These are phyloP conservation scores for Schwanniomyces polymorphus DNA, from an alignment of 805 yeast species.

Conservation along the genomic window DNA sequence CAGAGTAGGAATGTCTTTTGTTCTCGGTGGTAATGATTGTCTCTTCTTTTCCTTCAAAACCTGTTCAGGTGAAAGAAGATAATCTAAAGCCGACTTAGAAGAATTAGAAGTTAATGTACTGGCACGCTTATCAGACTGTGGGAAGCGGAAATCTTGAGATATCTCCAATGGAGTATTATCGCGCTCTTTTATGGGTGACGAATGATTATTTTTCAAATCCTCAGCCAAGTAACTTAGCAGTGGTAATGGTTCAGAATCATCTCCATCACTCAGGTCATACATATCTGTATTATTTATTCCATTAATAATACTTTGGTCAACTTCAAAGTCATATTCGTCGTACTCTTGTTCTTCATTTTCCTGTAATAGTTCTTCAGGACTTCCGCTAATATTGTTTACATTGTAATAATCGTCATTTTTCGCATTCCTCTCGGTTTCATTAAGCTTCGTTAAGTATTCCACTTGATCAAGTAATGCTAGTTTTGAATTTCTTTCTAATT, in stretches of 20 bases:
- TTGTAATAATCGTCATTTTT: neutral
- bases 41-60: conserved; percentile 23
- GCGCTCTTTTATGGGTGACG: conserved; percentile 25
- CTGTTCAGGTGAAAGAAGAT: conserved; percentile 38
- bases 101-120: conserved; percentile 3
- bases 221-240: conserved; percentile 22
- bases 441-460: conserved; percentile 46
- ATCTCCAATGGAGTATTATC: conserved; percentile 19
- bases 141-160: conserved; percentile 26
- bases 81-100: neutral
- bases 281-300: conserved; percentile 9
- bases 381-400: neutral
- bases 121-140: conserved; percentile 5
- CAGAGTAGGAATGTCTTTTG: conserved; percentile 17
- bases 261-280: conserved; percentile 20
- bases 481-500: conserved; percentile 53
- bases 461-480: conserved; percentile 54
- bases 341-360: conserved; percentile 11
- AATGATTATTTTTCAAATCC: conserved; percentile 19
- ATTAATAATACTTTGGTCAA: conserved; percentile 1
- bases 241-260: conserved; percentile 9
- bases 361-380: neutral
- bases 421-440: conserved; percentile 9
- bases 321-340: conserved; percentile 1
- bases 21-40: conserved; percentile 34